Base-by-base conservation (phyloP, 2,329 filamentous ascomycete genomes). In the Ophiocordyceps camponoti-floridani region DNA sequence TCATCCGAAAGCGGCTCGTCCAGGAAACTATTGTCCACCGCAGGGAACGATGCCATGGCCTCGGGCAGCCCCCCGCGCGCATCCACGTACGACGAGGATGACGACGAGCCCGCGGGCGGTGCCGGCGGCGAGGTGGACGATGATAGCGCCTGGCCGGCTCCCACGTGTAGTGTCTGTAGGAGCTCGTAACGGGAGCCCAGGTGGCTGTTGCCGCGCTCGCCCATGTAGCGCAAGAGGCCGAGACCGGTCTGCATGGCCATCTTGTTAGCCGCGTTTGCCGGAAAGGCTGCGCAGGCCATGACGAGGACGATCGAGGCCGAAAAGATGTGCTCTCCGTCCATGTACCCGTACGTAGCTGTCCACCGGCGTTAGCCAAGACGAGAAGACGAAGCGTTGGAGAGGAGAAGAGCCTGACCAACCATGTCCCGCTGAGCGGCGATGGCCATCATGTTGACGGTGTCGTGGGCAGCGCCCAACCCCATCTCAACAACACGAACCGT, bases 401-500 rank as follows among this genome's bases (percentile, higher is more conserved):
- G 35, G 18, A 38, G 16, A 18, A 11, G 3, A 44, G 10, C 50
- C 62, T 49, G 57, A 68, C 66, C 68, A 11, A 73, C 62, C 10
- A 74, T 60, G 46, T 72, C 50, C 13, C 48, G 42, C 42, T 52
- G 50, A 4, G 50, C 41, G n/a, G 47, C 49, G 26, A 52, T 46
- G 4, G 46, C 47, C 49, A 52, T 51, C 50, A 51, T 51, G 23
- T 51, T 51, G 23, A 52, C 47, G 64, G 47, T 69, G 63, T 49
- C 67, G 64, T 2, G 66, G 58, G 53, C 70, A 4, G 69, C 70
- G 2, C 60, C 59, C 33, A 75, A 62, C 44, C 70, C 72, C 47
- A 64, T 69, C n/a, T 71, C 67, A 41, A 75, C 70, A 2, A 73
- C 65, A 1, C 61, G 57, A 19, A 70, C 61, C 0, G 70, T 71